Base-by-base conservation (phyloP, 108 stramenopile species). In the Cyclotella baltica region DNA sequence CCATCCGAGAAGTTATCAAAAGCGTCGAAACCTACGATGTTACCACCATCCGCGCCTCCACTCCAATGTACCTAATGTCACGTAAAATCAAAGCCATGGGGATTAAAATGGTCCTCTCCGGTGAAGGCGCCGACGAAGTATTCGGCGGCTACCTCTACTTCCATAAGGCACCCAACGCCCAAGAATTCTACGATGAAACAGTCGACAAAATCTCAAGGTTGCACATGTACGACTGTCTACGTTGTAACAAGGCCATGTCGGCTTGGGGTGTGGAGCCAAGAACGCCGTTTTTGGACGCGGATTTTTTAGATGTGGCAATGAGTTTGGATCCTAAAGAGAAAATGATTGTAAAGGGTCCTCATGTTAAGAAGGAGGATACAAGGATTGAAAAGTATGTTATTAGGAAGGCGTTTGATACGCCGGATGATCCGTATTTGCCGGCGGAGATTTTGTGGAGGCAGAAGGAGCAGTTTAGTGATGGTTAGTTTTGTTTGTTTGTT, bases 71-170 rank as follows among this genome's bases (percentile, higher is more conserved):
- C 79, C 87, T 99, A 67, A 98, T 99, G 98, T 67, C 90, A 2
- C 85, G 98, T 30, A 99, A 99, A 88, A 99, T 99, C 87, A 98
- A 98, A 87, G 98, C 98, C 66, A 98, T 98, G 97, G 98, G 98
- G n/a, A 97, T 99, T 65, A 99, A 99, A 81, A 98, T 99, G 98
- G 98, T 99, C n/a, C 83, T 99, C 51, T 89, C 88, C 55, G 98
- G 98, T 18, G 98, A 99, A 83, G 98, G 98, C 47, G 98, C 98
- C 30, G 98, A 99, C 77, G 98, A 99, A 80, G 94, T 98, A 30
- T 97, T 98, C 67, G 98, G 98, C 13, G 98, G 98, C 15, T 99
- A 99, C 88, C 93, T 99, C 40, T 99, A 99, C 92, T 99, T 98
- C 93, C 97, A 99, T 92, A 98, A 99, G 89, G 96, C 96, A 10